Evolutionary conservation across 805 yeast species (phyloP).

Genomic region (Candida anglica): DNA sequence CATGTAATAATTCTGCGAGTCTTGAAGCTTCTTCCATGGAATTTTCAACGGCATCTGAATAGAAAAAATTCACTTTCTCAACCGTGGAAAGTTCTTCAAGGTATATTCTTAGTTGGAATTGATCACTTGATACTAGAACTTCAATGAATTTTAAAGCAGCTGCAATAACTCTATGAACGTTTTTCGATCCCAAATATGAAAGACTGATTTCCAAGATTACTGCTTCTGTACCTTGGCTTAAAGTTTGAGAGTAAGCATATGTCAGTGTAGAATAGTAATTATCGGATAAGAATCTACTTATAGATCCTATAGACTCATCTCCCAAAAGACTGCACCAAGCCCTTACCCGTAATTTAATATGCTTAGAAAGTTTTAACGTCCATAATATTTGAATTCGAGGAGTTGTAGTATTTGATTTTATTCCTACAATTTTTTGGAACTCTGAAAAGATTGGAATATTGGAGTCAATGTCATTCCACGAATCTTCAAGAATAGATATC

Average conservation of each 20-base stretch:
- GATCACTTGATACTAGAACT: slow-evolving; percentile 9
- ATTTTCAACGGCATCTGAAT: too few species aligned
- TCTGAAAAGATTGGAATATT: too few species aligned
- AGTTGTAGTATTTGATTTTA: too few species aligned
- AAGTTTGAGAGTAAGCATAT: too few species aligned
- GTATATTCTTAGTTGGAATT: slow-evolving; percentile 28
- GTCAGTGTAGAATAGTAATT: slow-evolving; percentile 34
- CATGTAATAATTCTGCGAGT: slow-evolving; percentile 37
- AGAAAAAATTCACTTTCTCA: not conserved
- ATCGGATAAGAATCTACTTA: slow-evolving; percentile 34
- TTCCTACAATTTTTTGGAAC: too few species aligned
- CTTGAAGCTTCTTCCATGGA: slow-evolving; percentile 48
- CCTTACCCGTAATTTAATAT: too few species aligned
- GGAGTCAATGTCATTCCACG: too few species aligned
- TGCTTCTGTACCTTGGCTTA: too few species aligned
- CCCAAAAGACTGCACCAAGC: slow-evolving; percentile 62
- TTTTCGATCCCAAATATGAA: slow-evolving; percentile 42
- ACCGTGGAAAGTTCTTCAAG: slow-evolving; percentile 42
- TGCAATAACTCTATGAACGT: slow-evolving; percentile 28
- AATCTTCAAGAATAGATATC: too few species aligned
- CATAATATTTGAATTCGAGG: too few species aligned
- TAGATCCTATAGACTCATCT: slow-evolving; percentile 52
- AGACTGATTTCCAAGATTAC: slow-evolving; percentile 42
- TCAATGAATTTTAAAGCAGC: slow-evolving; percentile 27
- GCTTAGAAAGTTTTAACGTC: too few species aligned